Base-by-base conservation (phyloP, 2,329 filamentous ascomycete species). In the Rhinocladiella mackenziei region DNA sequence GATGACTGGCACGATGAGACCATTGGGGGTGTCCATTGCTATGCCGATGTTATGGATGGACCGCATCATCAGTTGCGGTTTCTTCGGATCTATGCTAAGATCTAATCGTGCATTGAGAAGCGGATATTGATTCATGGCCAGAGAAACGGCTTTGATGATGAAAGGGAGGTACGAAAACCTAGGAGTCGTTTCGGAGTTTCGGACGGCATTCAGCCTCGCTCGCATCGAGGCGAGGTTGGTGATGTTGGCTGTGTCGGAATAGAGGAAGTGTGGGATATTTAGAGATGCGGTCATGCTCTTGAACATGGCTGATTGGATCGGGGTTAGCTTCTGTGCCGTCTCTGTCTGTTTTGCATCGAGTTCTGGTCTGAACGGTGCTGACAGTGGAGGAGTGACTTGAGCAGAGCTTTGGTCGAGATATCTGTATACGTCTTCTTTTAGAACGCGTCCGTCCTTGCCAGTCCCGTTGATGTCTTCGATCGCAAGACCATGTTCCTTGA, bases 281-380 rank as follows among this genome's bases (percentile, higher is more conserved):
- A 98, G 76, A 2, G 91, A 96, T 46, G 81, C 81, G 10, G 91
- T 96, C 92, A 98, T 98, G 48, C 82, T 78, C 71, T 94, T 96
- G 80, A 95, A 97, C 92, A 98, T 98, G 62, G 88, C 84, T 26
- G 78, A 75, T 68, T 97, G 91, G 10, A 86, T 84, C 26, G 82
- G 83, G 9, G 86, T 86, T 50, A 98, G 72, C 45, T 78, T 71
- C 22, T 83, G 74, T 2, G 73, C 66, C 6, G 81, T 84, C 65
- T 97, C 92, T 41, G 70, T 70, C 63, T 86, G 83, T 29, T 58
- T 60, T 29, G 61, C 49, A 33, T 70, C 68, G 2, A 73, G 69
- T 10, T 65, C 56, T 23, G 66, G 60, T 32, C 59, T 50, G 9
- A 55, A 42, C 34, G 62, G 53, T 6, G 67, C 57, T 15, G 64